Base-by-base conservation (phyloP, 2,329 filamentous ascomycete species). In the Penicillium concentricum region DNA sequence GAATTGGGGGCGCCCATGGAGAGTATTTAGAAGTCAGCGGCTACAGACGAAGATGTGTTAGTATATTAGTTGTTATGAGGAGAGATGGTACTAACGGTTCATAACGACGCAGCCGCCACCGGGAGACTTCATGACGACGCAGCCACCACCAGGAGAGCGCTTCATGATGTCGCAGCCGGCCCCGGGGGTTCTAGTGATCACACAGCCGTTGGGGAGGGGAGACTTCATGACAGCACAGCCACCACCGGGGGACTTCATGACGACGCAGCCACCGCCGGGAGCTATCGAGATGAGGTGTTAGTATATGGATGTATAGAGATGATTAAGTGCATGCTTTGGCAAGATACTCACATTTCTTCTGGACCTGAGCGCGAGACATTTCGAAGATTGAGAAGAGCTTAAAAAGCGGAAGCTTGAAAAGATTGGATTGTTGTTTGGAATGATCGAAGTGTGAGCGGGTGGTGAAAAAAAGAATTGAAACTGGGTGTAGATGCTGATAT, bases 191-290 rank as follows among this genome's bases (percentile, higher is more conserved):
- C 20, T 5, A 10, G 26, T 32, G 16, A n/a, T 12, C 7, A 35
- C 30, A 18, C 49, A 51, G 16, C 49, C 49, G 28, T 34, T 24
- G 20, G 26, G 28, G 12, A 22, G 7, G 15, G 44, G 28, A 16
- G 49, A 43, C 38, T 43, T 50, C 52, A 54, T 54, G 20, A 54
- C 51, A 8, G 49, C 51, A 26, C 51, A 54, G n/a, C 51, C 51
- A 16, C 51, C 51, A 12, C 51, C 42, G 16, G 51, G 51, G 34
- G 51, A 38, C 18, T 39, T 47, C 69, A 71, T 71, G 51, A 71
- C 58, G 37, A 69, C 61, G 60, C 69, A 71, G 57, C 69, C 69
- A 52, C 66, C 66, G 32, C 67, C 67, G 54, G 69, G 68, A 49
- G 63, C 63, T 45, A 64, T 64, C 54, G 51, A 44, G 35, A 44